phyloP scores from a whole-genome alignment of 768 basidiomycete genomes.

The Coprinopsis sp. region DNA sequence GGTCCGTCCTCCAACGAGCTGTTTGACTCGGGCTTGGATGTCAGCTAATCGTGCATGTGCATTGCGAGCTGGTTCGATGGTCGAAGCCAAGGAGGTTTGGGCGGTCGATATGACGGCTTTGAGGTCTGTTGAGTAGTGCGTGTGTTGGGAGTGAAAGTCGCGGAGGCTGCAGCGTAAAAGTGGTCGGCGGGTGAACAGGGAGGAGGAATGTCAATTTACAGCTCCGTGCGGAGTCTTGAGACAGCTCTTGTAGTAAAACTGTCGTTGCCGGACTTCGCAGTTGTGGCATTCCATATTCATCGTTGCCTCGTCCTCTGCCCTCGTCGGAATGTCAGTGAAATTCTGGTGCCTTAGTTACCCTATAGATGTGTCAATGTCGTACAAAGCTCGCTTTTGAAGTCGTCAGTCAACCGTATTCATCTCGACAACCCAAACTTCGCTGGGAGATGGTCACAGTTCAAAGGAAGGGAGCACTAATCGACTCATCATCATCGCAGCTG shows the following conservation, averaged over 20 bases:
- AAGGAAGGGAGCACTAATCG: no score
- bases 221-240: constrained; percentile 60
- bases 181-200: not conserved
- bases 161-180: constrained; percentile 34
- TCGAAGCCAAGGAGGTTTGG: constrained; percentile 39
- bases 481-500: no score
- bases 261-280: constrained; percentile 68
- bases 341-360: no score
- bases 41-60: constrained; percentile 45
- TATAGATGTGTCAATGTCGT: no score
- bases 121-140: constrained; percentile 54
- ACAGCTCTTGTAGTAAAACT: constrained; percentile 71
- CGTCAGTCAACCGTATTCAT: no score
- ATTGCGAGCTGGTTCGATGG: constrained; percentile 38
- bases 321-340: no score
- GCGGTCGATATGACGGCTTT: constrained; percentile 59
- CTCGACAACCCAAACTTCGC: no score
- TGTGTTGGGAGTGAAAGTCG: constrained; percentile 54
- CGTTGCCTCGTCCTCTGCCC: no score
- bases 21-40: constrained; percentile 48
- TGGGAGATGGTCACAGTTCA: no score
- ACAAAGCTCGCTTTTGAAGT: no score
- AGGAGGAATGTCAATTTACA: not conserved
- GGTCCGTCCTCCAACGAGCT: constrained; percentile 43
- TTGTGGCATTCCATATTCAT: constrained; percentile 83